Evolutionary conservation across 192 early-diverging fungal genomes (phyloP).

Genomic region (Gamsiella multidivaricata): DNA sequence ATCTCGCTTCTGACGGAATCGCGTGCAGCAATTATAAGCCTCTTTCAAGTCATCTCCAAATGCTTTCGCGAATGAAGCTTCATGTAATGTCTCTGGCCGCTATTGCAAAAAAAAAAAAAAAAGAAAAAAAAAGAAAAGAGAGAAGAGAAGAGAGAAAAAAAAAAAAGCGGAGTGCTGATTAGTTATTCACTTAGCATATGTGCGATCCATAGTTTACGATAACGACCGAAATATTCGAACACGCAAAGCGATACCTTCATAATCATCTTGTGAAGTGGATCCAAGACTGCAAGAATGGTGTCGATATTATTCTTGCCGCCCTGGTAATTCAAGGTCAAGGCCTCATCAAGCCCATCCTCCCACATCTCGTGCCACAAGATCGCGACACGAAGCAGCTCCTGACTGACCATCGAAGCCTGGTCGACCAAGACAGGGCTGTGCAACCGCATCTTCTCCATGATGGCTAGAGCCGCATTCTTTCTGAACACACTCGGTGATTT

Average conservation of each 20-base stretch:
- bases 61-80: constrained; percentile 89
- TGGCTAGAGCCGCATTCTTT: constrained; percentile 82
- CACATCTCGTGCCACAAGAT: constrained; percentile 98
- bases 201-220: no score
- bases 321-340: constrained; percentile 76
- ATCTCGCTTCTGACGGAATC: constrained; percentile 78
- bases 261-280: constrained; percentile 54
- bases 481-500: constrained; percentile 85
- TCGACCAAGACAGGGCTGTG: constrained; percentile 87
- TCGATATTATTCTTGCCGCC: constrained; percentile 80
- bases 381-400: constrained; percentile 94
- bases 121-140: not conserved
- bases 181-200: no score
- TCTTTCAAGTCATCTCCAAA: constrained; percentile 89
- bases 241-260: constrained; percentile 37
- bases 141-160: no score
- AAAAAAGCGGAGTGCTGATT: no score
- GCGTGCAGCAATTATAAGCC: constrained; percentile 83
- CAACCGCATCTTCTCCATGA: constrained; percentile 92
- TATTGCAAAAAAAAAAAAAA: constrained; percentile 8
- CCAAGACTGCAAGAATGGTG: constrained; percentile 86
- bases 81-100: constrained; percentile 88
- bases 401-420: constrained; percentile 91
- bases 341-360: constrained; percentile 92
- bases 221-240: no score